These are phyloP conservation scores for Monilinia aucupariae DNA, from an alignment of 2,329 filamentous ascomycete species.

Conservation along the genomic window DNA sequence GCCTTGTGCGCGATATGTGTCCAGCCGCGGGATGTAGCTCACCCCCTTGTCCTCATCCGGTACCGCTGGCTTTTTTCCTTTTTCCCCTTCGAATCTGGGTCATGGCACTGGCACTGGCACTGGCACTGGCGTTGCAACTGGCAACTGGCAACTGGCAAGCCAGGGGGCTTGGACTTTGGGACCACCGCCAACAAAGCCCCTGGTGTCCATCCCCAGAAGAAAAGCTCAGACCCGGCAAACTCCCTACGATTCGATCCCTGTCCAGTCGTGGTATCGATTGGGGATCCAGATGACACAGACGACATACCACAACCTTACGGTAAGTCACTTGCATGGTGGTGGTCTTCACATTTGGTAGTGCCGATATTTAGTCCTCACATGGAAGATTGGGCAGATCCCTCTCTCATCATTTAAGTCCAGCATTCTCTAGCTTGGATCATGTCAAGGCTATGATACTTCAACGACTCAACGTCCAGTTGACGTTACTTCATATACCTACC, in stretches of 20 bases:
- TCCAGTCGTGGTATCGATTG: conserved; percentile 27
- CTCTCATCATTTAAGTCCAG: conserved; percentile 19
- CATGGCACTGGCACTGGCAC: too few relatives aligned
- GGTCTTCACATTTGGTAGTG: conserved; percentile 32
- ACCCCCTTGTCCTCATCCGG: conserved; percentile 20
- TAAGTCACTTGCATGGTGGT: conserved; percentile 33
- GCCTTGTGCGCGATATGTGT: conserved; percentile 17
- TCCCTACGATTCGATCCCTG: conserved; percentile 20
- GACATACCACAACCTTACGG: conserved; percentile 32
- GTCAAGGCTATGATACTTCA: conserved; percentile 23
- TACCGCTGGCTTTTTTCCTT: conserved; percentile 25
- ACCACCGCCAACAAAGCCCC: conserved; percentile 32
- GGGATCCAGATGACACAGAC: conserved; percentile 35
- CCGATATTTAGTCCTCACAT: conserved; percentile 33
- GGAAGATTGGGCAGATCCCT: conserved; percentile 25
- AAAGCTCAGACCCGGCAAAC: conserved; percentile 33
- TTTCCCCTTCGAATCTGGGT: conserved; percentile 25
- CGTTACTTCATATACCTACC: conserved; percentile 10
- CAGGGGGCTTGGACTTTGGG: conserved; percentile 32
- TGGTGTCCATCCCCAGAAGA: conserved; percentile 31
- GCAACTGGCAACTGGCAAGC: too few relatives aligned
- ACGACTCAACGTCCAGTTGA: conserved; percentile 21
- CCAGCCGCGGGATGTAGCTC: conserved; percentile 16
- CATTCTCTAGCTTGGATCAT: conserved; percentile 24
- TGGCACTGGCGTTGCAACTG: too few relatives aligned